These are phyloP conservation scores for Penicillium arizonense DNA, from an alignment of 495 filamentous ascomycete genomes.

Conservation along the genomic window DNA sequence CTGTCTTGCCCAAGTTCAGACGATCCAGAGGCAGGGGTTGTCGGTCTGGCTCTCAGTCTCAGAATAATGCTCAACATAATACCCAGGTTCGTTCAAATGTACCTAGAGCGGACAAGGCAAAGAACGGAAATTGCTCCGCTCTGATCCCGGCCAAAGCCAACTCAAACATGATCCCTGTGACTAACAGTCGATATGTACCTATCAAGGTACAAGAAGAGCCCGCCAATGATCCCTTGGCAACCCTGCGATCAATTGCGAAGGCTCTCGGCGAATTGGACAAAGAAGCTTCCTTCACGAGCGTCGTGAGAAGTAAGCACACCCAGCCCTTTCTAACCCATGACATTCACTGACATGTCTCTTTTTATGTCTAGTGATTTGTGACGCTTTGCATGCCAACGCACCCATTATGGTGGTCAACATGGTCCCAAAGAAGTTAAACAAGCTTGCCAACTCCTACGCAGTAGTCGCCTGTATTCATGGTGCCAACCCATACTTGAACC, in stretches of 20 bases:
- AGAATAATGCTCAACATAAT: no score
- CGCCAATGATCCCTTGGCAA: conserved; percentile 12
- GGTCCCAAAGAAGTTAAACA: not conserved
- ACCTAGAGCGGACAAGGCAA: not conserved
- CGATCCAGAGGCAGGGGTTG: no score
- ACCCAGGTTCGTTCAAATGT: no score
- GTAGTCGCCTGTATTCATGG: conserved; percentile 21
- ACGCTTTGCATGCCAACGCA: conserved; percentile 15
- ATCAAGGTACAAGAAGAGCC: conserved; percentile 4
- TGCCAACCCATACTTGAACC: conserved; percentile 28
- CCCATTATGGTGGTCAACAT: conserved; percentile 12
- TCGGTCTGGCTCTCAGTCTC: no score
- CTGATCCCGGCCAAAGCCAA: not conserved
- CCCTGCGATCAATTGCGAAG: not conserved
- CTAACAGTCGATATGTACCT: conserved; percentile 16
- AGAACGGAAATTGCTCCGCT: not conserved
- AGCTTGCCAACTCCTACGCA: not conserved
- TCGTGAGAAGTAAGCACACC: conserved; percentile 13
- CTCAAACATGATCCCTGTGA: conserved; percentile 24
- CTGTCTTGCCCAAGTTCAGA: not conserved
- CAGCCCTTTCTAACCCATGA: not conserved
- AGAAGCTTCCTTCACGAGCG: not conserved
- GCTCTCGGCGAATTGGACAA: not conserved
- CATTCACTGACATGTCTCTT: not conserved
- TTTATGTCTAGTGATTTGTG: conserved; percentile 22